These are phyloP conservation scores for Zanthoxylum bungeanum DNA, from an alignment of 345 rosid genomes.

Conservation along the genomic window DNA sequence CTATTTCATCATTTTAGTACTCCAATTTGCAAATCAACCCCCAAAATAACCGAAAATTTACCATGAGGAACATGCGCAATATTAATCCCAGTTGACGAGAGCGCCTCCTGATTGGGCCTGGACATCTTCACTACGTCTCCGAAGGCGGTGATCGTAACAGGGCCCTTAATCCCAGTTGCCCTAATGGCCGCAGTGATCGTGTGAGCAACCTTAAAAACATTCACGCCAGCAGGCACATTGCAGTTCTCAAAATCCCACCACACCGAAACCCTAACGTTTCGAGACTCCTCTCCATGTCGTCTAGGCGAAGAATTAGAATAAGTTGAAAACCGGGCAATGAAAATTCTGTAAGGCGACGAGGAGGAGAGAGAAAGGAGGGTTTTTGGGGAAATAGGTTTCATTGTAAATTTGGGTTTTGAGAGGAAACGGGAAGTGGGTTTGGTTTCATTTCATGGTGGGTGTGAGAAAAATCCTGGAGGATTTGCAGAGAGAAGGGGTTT, in stretches of 20 bases:
- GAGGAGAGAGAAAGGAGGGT: conserved; percentile 17
- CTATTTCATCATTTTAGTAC: not conserved
- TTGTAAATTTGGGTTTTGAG: not conserved
- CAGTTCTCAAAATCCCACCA: conserved; percentile 99
- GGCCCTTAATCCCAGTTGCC: conserved; percentile 74
- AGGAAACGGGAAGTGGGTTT: not conserved
- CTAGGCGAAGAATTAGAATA: conserved; percentile 12
- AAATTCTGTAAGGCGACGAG: conserved; percentile 15
- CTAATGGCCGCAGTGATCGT: conserved; percentile 61
- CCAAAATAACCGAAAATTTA: conserved; percentile 19
- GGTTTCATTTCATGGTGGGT: conserved; percentile 1
- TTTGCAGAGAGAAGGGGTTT: conserved; percentile 13
- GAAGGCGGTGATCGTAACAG: conserved; percentile 71
- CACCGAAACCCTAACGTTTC: conserved; percentile 61
- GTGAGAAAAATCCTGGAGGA: not conserved
- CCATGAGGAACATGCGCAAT: conserved; percentile 74
- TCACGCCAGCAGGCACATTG: conserved; percentile 49
- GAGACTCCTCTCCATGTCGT: conserved; percentile 45
- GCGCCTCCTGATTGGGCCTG: conserved; percentile 68
- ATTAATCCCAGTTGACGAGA: conserved; percentile 66
- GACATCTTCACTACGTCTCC: conserved; percentile 74
- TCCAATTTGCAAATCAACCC: no score
- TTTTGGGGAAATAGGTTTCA: conserved; percentile 29
- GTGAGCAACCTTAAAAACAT: conserved; percentile 54
- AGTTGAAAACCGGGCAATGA: conserved; percentile 39